Evolutionary conservation across 805 yeast species (phyloP), one percentile per base, ranked within the genome.

Genomic region (Sugiyamaella lignohabitans): DNA sequence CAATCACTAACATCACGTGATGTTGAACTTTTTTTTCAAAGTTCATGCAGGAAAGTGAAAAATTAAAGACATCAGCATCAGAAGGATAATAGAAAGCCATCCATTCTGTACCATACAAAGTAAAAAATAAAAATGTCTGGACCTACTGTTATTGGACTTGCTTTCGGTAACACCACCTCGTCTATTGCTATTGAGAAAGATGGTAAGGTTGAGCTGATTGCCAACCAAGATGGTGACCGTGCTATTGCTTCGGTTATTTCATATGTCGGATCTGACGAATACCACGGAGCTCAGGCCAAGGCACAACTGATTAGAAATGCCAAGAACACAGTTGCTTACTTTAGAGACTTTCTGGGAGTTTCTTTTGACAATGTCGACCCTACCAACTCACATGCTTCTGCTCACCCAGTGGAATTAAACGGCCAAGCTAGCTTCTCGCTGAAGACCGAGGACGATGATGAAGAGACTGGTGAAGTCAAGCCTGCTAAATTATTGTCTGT

Each of bases 161-260:
- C 96, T 38, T 91, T 93, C 67, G 98, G 98, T 67, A 93, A 93
- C 79, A 84, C 95, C 42, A 79, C 95, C 51, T 84, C 97, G 42
- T 86, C 97, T 50, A 88, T 93, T 65, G 97, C 98, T 42, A 86
- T 82, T 61, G 84, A 89, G 56, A 61, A 58, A 46, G 97, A 91
- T 61, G 97, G 96, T 53, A 85, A 84, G 66, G 93, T 87, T 54
- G 97, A 93, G 64, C 95, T 93, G 56, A 91, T 93, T 66, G 98
- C 98, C 57, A 91, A 93, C 79, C 96, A 94, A 57, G 98, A 93
- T 64, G 98, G 98, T 68, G 98, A 93, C 71, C 87, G 98, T 73
- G 78, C 91, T 51, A 93, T 93, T 64, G 95, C 98, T 52, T 84
- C 98, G 23, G 84, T 85, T 50, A 75, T 93, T 52, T 80, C 97